Conservation (phyloP, 441 rosid genomes). For the Pelargonium australe region DNA sequence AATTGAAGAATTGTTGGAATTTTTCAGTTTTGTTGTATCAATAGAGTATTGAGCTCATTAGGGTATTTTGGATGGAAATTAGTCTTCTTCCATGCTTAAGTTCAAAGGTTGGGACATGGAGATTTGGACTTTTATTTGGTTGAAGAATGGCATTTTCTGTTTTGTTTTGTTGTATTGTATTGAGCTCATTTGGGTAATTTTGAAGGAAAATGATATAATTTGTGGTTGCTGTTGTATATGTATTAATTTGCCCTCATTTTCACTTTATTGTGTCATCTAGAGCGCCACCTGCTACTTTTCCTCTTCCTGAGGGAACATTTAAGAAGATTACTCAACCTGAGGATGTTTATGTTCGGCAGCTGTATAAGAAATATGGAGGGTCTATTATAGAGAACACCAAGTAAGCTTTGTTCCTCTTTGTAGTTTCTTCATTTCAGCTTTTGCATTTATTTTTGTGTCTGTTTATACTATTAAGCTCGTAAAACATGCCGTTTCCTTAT, state of each 20-base stretch:
- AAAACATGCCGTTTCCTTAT: background rate
- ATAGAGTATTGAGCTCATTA: background rate
- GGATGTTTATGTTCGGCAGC: conserved; percentile 1
- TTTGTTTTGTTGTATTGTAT: background rate
- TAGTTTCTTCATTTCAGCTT: background rate
- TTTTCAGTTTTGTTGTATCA: background rate
- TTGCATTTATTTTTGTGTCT: background rate
- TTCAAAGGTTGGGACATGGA: too few species aligned
- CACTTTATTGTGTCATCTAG: background rate
- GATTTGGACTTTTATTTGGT: too few species aligned
- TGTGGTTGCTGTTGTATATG: background rate
- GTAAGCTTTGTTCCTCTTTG: background rate
- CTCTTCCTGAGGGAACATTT: background rate
- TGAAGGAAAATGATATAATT: background rate
- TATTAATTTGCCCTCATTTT: background rate
- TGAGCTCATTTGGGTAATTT: background rate
- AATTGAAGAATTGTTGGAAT: background rate
- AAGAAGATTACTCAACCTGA: background rate
- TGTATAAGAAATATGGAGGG: background rate
- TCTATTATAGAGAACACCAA: background rate
- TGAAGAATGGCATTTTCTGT: too few species aligned
- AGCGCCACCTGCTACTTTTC: background rate
- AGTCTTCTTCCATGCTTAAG: too few species aligned
- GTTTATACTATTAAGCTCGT: background rate
- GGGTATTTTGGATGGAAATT: background rate